These are phyloP conservation scores for Penicillium aurantiogriseum DNA, from an alignment of 2,329 filamentous ascomycete species.

Conservation along the genomic window DNA sequence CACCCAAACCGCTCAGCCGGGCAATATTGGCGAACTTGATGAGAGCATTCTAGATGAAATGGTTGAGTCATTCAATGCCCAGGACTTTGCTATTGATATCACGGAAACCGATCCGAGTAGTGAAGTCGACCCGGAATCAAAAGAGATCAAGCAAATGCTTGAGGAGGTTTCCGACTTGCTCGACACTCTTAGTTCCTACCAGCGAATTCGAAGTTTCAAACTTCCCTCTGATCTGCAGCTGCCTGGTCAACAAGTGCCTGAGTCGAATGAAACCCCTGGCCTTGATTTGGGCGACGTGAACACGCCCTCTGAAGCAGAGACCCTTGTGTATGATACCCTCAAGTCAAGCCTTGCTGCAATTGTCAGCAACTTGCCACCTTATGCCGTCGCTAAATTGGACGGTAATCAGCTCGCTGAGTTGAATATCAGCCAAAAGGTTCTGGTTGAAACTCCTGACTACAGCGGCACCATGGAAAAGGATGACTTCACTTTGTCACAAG, in stretches of 20 bases:
- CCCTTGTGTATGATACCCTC: conserved; percentile 66
- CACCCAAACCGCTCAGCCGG: conserved; percentile 24
- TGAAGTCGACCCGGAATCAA: conserved; percentile 41
- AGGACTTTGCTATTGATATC: conserved; percentile 30
- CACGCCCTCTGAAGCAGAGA: conserved; percentile 56
- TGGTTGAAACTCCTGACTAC: conserved; percentile 71
- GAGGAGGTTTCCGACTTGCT: conserved; percentile 59
- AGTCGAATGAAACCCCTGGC: conserved; percentile 25
- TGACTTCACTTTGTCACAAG: conserved; percentile 58
- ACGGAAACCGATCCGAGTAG: conserved; percentile 18
- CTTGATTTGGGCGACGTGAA: conserved; percentile 44
- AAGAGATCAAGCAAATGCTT: conserved; percentile 53
- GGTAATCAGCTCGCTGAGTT: conserved; percentile 82
- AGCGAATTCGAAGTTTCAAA: conserved; percentile 57
- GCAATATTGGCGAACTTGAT: conserved; percentile 38
- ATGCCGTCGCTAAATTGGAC: conserved; percentile 80
- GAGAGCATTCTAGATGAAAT: conserved; percentile 43
- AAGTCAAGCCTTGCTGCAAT: conserved; percentile 73
- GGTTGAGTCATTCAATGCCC: conserved; percentile 43
- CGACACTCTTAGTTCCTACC: conserved; percentile 62
- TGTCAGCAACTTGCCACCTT: conserved; percentile 74
- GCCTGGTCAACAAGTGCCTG: conserved; percentile 31
- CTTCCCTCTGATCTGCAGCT: conserved; percentile 12
- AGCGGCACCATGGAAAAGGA: conserved; percentile 82
- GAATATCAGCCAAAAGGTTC: conserved; percentile 74